Conservation (phyloP, 1,139 yeast genomes). For the Debaryomyces subglobosus region DNA sequence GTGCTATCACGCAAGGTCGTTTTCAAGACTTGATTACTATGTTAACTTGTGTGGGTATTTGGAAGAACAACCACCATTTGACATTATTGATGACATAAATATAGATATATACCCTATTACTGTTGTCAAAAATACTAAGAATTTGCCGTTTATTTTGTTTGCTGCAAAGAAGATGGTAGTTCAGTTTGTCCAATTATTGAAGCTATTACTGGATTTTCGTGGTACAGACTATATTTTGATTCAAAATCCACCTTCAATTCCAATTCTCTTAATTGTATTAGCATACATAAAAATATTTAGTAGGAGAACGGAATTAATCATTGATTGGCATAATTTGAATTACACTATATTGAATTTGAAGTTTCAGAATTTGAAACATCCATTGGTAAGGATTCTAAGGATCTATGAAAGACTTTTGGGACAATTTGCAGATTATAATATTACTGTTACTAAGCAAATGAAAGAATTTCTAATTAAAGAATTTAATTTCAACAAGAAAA, state of each 20-base stretch:
- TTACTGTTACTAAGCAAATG: constrained; percentile 84
- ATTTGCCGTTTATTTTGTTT: constrained; percentile 60
- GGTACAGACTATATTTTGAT: constrained; percentile 73
- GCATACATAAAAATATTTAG: constrained; percentile 56
- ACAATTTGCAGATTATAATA: constrained; percentile 57
- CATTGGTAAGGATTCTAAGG: constrained; percentile 62
- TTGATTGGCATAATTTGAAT: constrained; percentile 98
- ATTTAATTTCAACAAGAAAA: constrained; percentile 47
- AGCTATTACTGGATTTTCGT: constrained; percentile 54
- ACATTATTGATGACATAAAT: constrained; percentile 51
- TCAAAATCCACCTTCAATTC: constrained; percentile 94
- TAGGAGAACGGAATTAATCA: constrained; percentile 63
- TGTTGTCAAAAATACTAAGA: constrained; percentile 42
- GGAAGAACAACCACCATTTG: constrained; percentile 58
- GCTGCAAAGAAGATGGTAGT: constrained; percentile 58
- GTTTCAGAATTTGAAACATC: constrained; percentile 55
- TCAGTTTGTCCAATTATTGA: constrained; percentile 54
- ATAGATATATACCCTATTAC: constrained; percentile 57
- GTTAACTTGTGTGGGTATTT: constrained; percentile 88
- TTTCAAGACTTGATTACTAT: constrained; percentile 66
- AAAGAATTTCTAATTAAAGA: constrained; percentile 56
- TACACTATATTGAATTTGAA: constrained; percentile 78
- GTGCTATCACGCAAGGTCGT: constrained; percentile 85
- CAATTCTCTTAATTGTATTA: constrained; percentile 68
- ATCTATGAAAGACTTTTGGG: constrained; percentile 63